These are phyloP conservation scores for Globisporangium radiosum DNA, from an alignment of 352 stramenopile genomes.

Conservation along the genomic window DNA sequence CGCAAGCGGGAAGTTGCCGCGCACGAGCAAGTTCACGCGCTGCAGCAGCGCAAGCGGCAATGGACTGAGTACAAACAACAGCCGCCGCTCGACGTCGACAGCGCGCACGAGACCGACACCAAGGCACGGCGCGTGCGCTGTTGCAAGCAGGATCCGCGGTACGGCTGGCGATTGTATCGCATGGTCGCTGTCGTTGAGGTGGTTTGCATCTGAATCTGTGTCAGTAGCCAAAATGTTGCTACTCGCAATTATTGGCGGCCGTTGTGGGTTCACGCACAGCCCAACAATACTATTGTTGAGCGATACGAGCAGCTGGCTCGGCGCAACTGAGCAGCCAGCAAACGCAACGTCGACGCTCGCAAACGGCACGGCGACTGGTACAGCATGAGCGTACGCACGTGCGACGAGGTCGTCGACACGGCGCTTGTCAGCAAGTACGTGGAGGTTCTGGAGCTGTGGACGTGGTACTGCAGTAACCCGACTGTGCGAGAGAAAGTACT, in stretches of 20 bases:
- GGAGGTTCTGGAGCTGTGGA: constrained; percentile 51
- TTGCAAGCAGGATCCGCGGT: constrained; percentile 51
- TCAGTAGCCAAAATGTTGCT: too few relatives aligned
- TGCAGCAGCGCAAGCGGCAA: constrained; percentile 41
- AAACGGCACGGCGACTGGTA: constrained; percentile 49
- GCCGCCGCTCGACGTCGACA: constrained; percentile 39
- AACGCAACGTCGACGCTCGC: constrained; percentile 58
- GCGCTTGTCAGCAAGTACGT: constrained; percentile 66
- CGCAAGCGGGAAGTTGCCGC: constrained; percentile 54
- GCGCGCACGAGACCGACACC: constrained; percentile 62
- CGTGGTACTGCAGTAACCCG: constrained; percentile 25
- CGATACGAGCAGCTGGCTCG: constrained; percentile 66
- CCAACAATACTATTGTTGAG: constrained; percentile 71
- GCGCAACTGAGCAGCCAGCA: constrained; percentile 45
- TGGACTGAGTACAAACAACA: constrained; percentile 65
- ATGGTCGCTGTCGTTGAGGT: constrained; percentile 3
- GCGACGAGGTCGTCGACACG: constrained; percentile 47
- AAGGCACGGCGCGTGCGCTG: constrained; percentile 51
- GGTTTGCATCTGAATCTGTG: background rate
- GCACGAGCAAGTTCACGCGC: constrained; percentile 70
- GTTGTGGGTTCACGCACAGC: constrained; percentile 47
- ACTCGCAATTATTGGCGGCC: background rate
- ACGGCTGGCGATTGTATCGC: constrained; percentile 3
- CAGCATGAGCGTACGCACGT: constrained; percentile 36
- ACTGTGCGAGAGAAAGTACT: constrained; percentile 60